Percentiles rank a stretch among this genome's conserved stretches.
phyloP scores from a whole-genome alignment of 2,329 filamentous ascomycete species.

The Arthroderma sp. region DNA sequence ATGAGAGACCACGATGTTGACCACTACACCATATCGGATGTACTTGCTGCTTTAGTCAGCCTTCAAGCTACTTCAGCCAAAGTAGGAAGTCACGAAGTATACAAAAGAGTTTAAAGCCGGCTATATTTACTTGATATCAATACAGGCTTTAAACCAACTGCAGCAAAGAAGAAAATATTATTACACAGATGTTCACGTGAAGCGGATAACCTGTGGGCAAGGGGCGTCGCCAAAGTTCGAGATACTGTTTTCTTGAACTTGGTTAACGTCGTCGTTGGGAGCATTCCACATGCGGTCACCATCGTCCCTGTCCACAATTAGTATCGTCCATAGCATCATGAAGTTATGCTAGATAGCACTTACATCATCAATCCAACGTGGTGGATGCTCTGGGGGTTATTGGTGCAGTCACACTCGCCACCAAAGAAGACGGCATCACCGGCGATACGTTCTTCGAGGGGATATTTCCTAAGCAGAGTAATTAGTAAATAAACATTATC shows the following conservation, averaged over 20 bases:
- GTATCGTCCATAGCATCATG: background rate
- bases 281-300: conserved; percentile 18
- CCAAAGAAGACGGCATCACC: conserved; percentile 19
- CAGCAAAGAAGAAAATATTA: no score
- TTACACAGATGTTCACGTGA: background rate
- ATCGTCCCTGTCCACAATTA: conserved; percentile 11
- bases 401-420: conserved; percentile 3
- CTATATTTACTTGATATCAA: no score
- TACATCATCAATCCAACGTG: conserved; percentile 14
- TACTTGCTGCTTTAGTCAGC: no score
- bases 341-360: conserved; percentile 10
- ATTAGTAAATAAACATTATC: background rate
- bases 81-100: no score
- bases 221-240: conserved; percentile 11
- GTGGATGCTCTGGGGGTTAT: conserved; percentile 10
- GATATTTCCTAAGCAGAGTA: conserved; percentile 12
- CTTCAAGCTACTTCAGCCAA: no score
- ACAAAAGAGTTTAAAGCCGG: no score
- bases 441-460: conserved; percentile 11
- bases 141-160: no score
- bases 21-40: conserved; percentile 8
- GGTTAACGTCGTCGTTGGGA: conserved; percentile 16
- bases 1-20: conserved; percentile 9
- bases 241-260: conserved; percentile 16
- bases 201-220: conserved; percentile 15